Evolutionary conservation across 768 basidiomycete genomes (phyloP).

Genomic region (Kwoniella botswanensis): DNA sequence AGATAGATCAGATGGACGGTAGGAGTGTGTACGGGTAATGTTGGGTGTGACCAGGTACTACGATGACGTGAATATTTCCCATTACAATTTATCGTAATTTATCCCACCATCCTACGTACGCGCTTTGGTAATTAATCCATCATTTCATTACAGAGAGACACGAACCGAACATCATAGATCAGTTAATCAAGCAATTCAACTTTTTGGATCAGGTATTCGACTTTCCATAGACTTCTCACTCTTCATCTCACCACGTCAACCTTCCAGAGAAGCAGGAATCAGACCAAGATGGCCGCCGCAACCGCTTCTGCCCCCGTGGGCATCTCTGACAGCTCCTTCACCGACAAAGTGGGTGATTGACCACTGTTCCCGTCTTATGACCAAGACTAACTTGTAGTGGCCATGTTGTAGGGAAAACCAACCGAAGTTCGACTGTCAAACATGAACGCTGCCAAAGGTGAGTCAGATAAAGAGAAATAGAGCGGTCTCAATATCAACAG

Average conservation of each 20-base stretch:
- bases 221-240: conserved; percentile 21
- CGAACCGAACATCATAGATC: conserved; percentile 7
- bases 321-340: conserved; percentile 34
- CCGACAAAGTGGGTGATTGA: conserved; percentile 39
- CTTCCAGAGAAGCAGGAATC: background rate
- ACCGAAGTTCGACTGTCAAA: conserved; percentile 98
- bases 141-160: conserved; percentile 7
- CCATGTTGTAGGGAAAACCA: conserved; percentile 76
- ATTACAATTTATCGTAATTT: conserved; percentile 10
- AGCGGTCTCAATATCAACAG: background rate
- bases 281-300: conserved; percentile 11
- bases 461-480: conserved; percentile 3
- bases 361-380: background rate
- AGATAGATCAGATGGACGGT: background rate
- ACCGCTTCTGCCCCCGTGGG: conserved; percentile 25
- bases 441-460: conserved; percentile 88
- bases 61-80: conserved; percentile 4
- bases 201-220: background rate
- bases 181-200: background rate
- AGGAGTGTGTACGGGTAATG: background rate
- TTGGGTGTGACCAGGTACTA: background rate
- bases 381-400: conserved; percentile 6
- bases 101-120: conserved; percentile 12
- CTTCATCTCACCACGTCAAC: background rate
- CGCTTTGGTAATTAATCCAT: conserved; percentile 13